Base-by-base conservation (phyloP, 805 yeast species). In the Starmerella potacharoeniae region DNA sequence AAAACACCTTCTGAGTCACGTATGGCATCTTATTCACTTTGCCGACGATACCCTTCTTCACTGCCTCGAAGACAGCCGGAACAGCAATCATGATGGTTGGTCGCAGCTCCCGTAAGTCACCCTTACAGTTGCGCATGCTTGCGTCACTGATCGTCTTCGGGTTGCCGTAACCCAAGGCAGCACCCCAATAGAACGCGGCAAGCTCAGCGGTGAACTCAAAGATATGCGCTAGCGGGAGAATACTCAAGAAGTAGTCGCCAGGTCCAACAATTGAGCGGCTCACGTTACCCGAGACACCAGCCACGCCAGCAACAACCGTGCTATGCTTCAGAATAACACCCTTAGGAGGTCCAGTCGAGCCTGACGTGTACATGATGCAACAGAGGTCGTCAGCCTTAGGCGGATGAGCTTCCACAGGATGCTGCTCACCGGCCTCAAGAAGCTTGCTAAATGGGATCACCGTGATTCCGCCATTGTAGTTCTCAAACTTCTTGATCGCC, bases 71-170 rank as follows among this genome's bases (percentile, higher is more conserved):
- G 52, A 93, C 97, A 5, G 97, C 96, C 16, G 97, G 97, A 55
- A 93, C 98, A 71, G 96, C 98, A 61, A 89, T 96, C 96, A 93
- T 86, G 63, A 90, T 72, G 5, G 96, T 86, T 56, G 98, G 98
- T 69, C 81, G 77, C 72, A 89, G 86, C 66, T 84, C 86, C 55
- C 77, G 79, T 75, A 93, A 79, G 70, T 93, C 98, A 65, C 96
- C 91, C 55, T 78, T 73, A 74, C 95, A 89, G 73, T 93, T 86
- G 65, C 79, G 82, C 66, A 86, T 81, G 2, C 95, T 86, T 1
- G 77, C 74, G 60, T 86, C 95, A 22, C 95, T 81, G 63, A 93
- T 75, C 34, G 98, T 91, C 74, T 89, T 89, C 59, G 91, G 96
- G 64, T 76, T 82, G 51, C 95, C 97, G 73, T 93, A 93, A 63